Conservation (phyloP, 257 asterid species). For the Plantago ovata region DNA sequence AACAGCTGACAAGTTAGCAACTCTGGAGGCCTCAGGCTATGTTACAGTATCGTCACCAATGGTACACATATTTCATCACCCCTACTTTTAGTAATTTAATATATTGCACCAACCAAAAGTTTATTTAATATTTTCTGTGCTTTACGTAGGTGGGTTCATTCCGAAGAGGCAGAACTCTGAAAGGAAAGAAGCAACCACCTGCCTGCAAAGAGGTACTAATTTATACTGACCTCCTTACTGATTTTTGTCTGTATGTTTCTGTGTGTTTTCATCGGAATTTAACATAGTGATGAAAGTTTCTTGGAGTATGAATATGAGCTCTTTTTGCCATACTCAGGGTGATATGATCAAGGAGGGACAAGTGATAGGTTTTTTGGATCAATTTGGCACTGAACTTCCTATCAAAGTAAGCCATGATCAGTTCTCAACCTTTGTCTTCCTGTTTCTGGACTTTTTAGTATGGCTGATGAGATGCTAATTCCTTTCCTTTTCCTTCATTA, state of each 20-base stretch:
- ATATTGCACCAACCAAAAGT: not conserved
- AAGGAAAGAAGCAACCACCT: slow-evolving; percentile 61
- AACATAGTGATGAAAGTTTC: not conserved
- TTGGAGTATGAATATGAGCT: not conserved
- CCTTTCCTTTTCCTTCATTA: slow-evolving; percentile 2
- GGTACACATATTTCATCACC: slow-evolving; percentile 30
- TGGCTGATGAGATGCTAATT: slow-evolving; percentile 7
- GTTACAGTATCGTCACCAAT: slow-evolving; percentile 49
- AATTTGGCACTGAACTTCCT: slow-evolving; percentile 44
- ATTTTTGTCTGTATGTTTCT: too few relatives aligned
- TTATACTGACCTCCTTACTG: not conserved
- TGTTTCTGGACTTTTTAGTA: slow-evolving; percentile 10
- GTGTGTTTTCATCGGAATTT: not conserved
- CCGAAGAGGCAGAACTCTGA: slow-evolving; percentile 49
- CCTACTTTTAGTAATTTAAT: not conserved
- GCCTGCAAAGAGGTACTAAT: slow-evolving; percentile 51
- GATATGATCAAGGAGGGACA: slow-evolving; percentile 8
- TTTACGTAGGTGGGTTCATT: slow-evolving; percentile 53
- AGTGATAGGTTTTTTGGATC: slow-evolving; percentile 32
- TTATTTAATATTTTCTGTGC: not conserved
- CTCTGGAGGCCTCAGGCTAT: slow-evolving; percentile 52
- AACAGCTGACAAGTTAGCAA: slow-evolving; percentile 52
- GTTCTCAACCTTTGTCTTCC: not conserved
- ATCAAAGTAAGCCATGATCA: slow-evolving; percentile 36
- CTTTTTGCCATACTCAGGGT: slow-evolving; percentile 1